Conservation (phyloP, 1,139 yeast genomes). For the Keqinozyma sinolaborantium region DNA sequence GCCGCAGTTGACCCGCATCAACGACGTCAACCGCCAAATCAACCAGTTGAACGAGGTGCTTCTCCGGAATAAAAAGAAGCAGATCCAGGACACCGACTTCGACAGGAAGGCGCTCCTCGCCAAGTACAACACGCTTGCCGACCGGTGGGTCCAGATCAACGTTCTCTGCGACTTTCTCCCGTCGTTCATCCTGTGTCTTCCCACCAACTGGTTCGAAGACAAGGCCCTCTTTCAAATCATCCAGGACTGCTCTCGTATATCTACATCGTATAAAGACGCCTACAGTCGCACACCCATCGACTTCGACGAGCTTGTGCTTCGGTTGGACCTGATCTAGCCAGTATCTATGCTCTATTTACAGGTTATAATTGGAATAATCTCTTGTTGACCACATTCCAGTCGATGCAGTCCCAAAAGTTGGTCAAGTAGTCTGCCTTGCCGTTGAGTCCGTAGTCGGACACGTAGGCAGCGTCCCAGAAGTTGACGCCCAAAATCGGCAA, state of each 20-base stretch:
- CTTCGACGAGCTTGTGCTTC: conserved; percentile 3
- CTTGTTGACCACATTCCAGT: conserved; percentile 82
- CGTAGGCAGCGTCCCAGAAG: conserved; percentile 85
- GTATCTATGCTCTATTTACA: conserved; percentile 6
- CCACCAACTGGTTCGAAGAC: conserved; percentile 36
- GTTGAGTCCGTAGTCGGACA: conserved; percentile 76
- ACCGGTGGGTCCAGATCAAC: conserved; percentile 22
- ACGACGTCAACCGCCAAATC: conserved; percentile 13
- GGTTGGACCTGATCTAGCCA: conserved; percentile 12
- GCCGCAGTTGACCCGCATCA: conserved; percentile 14
- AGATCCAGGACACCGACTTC: conserved; percentile 5
- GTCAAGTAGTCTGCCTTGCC: conserved; percentile 74
- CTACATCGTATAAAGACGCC: conserved; percentile 15
- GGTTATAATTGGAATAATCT: conserved; percentile 46
- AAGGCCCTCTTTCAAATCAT: conserved; percentile 21
- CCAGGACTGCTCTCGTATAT: conserved; percentile 22
- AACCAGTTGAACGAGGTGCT: conserved; percentile 8
- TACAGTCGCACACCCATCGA: conserved; percentile 6
- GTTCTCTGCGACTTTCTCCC: conserved; percentile 29
- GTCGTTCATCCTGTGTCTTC: conserved; percentile 26
- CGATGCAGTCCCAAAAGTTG: conserved; percentile 72
- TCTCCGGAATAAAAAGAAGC: conserved; percentile 5
- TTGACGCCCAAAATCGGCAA: conserved; percentile 78
- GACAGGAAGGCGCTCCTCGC: conserved; percentile 5
- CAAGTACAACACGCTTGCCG: conserved; percentile 12